Base-by-base conservation (phyloP, 306 rosid species). In the Cyclanthera cordifolia region DNA sequence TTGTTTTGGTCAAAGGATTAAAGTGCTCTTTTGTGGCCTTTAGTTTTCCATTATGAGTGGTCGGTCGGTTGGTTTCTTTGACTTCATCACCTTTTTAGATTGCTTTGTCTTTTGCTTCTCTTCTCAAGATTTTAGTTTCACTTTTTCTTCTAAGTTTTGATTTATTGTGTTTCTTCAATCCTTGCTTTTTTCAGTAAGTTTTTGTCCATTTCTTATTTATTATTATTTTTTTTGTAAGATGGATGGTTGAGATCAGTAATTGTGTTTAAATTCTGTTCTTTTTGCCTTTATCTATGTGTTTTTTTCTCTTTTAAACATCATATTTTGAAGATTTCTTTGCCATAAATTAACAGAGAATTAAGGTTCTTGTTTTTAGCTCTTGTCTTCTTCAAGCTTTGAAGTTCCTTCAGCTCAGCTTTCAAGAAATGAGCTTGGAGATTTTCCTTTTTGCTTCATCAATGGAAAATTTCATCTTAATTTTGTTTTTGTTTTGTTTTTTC, bases 51-150 rank as follows among this genome's bases (percentile, higher is more conserved):
- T 63, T 63, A 20, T 5, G 48, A 63, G 48, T 63, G 30, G 69
- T 0, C 69, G 30, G 69, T 0, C 69, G 69, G 69, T 63, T 63
- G 67, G 48, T 37, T 60, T 37, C 43, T 60, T 60, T 60, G 67
- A 60, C 67, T 60, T 60, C 0, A 12, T 60, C 13, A 57, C 9
- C 23, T 57, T 28, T 53, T 27, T 27, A 34, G 28, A 17, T 60
- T 17, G 27, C 48, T 60, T 60, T 60, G 7, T 19, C 67, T 4
- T 60, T 60, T 60, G 49, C 15, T 60, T 60, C 8, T 60, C 13
- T 32, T 19, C 23, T 34, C 28, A 34, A 39, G 49, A 4, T 32
- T 37, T 34, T n/a, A 37, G 67, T 60, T 60, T 37, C 41, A 41
- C 16, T 14, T 19, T 28, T 28, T 56, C 64, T 30, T 27, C 64